Evolutionary conservation across 164 flowering plant genomes (phyloP), one percentile per base, ranked within the genome.

Genomic region (Chloranthus sessilifolius): DNA sequence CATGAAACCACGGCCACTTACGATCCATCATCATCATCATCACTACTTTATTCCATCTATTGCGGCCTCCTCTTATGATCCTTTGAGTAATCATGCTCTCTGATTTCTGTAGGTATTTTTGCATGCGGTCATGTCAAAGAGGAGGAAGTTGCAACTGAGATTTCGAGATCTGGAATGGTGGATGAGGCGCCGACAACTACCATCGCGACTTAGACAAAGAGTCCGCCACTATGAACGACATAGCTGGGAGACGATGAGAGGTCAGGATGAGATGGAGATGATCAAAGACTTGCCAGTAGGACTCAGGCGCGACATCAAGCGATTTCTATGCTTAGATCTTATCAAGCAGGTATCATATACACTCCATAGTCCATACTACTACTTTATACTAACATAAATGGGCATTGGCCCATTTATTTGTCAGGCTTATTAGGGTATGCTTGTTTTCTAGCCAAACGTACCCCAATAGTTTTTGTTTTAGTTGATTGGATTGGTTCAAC

Each of bases 111-210:
- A 88, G 99, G 95, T 88, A 14, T 84, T 86, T 61, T 42, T 88
- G 69, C 89, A 81, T 10, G 80, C 95, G 4, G 95, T 86, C 21
- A 88, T 84, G 95, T 89, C 94, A 19, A 92, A 70, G 71, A 94
- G 75, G 77, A 70, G 88, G 58, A 82, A 76, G 62, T 78, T 86
- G 96, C 95, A 94, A 59, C 61, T 85, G 57, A 68, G 88, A 28
- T 74, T 79, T 29, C 56, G 97, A 39, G 95, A 88, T 55, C 75
- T 86, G 85, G 99, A 88, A 56, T 86, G 97, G 95, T 94, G 99
- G 99, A 94, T 94, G 99, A 75, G 59, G 56, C 64, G 95, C 46
- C 73, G 97, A 29, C 97, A 94, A 47, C 42, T 94, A 51, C 95
- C 99, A 0, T 78, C 88, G 2, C 69, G 66, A 1, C 60, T 94